These are phyloP conservation scores for Arthrinium puccinioides DNA, from an alignment of 2,329 filamentous ascomycete genomes.

Conservation along the genomic window DNA sequence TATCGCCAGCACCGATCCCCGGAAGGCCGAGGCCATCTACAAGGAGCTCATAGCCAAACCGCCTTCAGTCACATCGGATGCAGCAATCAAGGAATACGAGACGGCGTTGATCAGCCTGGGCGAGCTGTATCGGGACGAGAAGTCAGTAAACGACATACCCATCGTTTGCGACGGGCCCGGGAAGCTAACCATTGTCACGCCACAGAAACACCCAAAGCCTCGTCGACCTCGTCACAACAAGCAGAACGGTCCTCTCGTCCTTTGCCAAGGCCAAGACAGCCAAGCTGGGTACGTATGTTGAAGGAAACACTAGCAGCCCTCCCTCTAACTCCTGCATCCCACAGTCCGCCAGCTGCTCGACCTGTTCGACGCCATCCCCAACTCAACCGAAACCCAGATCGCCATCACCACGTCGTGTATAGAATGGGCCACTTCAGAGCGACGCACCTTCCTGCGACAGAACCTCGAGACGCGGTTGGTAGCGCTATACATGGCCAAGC, in stretches of 20 bases:
- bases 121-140: conserved; percentile 86
- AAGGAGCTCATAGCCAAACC: conserved; percentile 83
- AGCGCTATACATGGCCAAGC: conserved; percentile 90
- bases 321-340: conserved; percentile 5
- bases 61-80: conserved; percentile 74
- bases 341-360: conserved; percentile 93
- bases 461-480: conserved; percentile 96
- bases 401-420: conserved; percentile 97
- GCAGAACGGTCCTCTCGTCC: conserved; percentile 82
- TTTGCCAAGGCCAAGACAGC: conserved; percentile 99
- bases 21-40: conserved; percentile 81
- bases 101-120: conserved; percentile 79
- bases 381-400: conserved; percentile 91
- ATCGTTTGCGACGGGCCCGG: conserved; percentile 4
- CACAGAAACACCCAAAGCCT: conserved; percentile 4
- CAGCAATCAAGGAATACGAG: conserved; percentile 87
- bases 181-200: conserved; percentile 17
- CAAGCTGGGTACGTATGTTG: conserved; percentile 79
- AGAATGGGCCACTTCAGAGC: conserved; percentile 95
- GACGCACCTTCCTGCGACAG: conserved; percentile 92
- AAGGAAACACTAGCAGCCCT: neutral
- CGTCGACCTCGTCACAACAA: conserved; percentile 78
- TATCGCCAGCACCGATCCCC: conserved; percentile 70
- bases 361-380: conserved; percentile 86
- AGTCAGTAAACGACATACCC: conserved; percentile 51